Evolutionary conservation across 495 filamentous ascomycete genomes (phyloP), one percentile per base, ranked within the genome.

Genomic region (Lasiosphaeris hirsuta): DNA sequence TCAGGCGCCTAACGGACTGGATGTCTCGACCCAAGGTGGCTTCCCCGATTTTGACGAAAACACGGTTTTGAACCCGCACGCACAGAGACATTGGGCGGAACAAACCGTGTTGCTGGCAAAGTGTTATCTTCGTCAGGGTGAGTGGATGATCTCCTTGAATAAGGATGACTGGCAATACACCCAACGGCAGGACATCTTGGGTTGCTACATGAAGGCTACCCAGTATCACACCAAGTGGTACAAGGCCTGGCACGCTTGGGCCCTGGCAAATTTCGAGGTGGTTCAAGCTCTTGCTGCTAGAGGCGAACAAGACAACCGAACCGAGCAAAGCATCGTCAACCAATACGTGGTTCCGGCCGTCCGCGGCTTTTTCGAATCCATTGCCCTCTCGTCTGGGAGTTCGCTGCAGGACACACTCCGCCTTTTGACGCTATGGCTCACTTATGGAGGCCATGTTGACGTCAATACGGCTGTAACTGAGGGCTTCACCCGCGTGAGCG

Each of bases 231-330:
- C 87, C 44, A 85, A 87, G 53, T 99, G 92, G 80, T 97, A 99
- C 73, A 99, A 97, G 72, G 94, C 94, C 15, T 99, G 94, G 94
- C 94, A 99, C 69, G 86, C 94, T 3, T 99, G 95, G 94, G 94
- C 94, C n/a, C 75, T 97, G 41, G 94, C 95, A 14, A 99, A 99
- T 69, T 99, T 97, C 65, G 93, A 99, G 70, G 92, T 97, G 40
- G 92, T 97, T 23, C 96, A 90, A 53, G 82, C 87, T 2, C 79
- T 93, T 55, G 80, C 82, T 23, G 73, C 85, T 45, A 76, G 77
- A 9, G 86, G 84, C 60, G 85, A 88, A 46, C 77, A 62, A 45
- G 72, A 89, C 13, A 84, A 82, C 35, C 76, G 77, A 8, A 74
- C 82, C 17, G 83, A 70, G 18, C 54, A 60, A 11, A 50, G 38